Evolutionary conservation across 148 eudicot genomes (phyloP), one percentile per base, ranked within the genome.

Genomic region (Agrostemma githago): DNA sequence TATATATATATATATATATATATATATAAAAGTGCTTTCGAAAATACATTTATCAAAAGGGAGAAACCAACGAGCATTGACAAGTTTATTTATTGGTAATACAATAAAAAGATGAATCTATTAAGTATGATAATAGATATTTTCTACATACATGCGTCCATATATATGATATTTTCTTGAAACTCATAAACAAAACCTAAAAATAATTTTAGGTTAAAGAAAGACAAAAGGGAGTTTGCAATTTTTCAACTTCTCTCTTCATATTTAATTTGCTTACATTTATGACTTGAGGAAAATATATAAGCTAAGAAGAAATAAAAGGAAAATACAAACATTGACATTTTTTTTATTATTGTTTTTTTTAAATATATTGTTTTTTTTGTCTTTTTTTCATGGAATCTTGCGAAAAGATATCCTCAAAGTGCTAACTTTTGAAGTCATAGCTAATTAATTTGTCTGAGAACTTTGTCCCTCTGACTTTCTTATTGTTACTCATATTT

Each of bases 401-500:
- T 62, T 74, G 53, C 56, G 74, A 51, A 58, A 41, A 60, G 60
- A 16, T 43, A 56, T 65, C 40, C 58, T 58, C 72, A 70, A 70
- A 39, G 56, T 76, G 72, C 73, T 21, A 58, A 14, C 21, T 76
- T 43, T 48, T 72, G 70, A 74, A 72, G 77, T 74, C 63, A 41
- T 75, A n/a, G 61, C 66, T 26, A 64, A 63, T 75, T 70, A 79
- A 79, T 71, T 79, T 79, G 76, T 74, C 71, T 74, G 71, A 38
- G 78, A 70, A 74, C 75, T 53, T 75, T 79, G 82, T 79, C 82
- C 51, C 72, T 71, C 72, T 75, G 68, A 75, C 78, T 70, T 73
- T 58, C 16, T 62, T 67, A n/a, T 67, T 42, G 44, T 41, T 57
- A 5, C 54, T 26, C 34, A n/a, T 39, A 53, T 77, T 75, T 62